Conservation (phyloP, 192 early-diverging fungal genomes). For the Backusella liffmaniae region DNA sequence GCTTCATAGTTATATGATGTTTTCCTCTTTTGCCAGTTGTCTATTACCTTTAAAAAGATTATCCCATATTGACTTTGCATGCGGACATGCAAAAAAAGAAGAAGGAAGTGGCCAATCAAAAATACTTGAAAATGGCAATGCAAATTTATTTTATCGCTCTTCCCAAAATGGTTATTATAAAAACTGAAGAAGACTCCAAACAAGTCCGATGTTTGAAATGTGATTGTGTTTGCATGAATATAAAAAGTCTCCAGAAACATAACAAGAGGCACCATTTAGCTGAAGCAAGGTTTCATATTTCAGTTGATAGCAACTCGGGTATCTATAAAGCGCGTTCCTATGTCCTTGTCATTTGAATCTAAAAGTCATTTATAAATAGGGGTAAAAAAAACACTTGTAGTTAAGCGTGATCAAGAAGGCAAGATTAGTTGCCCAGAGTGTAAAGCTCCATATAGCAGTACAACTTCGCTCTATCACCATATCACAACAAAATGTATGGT, state of each 20-base stretch:
- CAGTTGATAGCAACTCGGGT: not conserved
- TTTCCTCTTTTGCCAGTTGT: too few species aligned
- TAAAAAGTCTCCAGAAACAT: not conserved
- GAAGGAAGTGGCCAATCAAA: not conserved
- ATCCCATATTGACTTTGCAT: too few species aligned
- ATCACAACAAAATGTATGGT: not conserved
- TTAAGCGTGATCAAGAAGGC: not conserved
- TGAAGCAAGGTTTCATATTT: not conserved
- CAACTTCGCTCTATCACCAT: not conserved
- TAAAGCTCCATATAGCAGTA: not conserved
- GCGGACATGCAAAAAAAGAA: not conserved
- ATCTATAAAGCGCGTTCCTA: not conserved
- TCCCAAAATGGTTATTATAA: constrained; percentile 3
- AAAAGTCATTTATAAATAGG: not conserved
- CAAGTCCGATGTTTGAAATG: not conserved
- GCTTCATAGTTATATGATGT: too few species aligned
- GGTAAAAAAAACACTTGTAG: not conserved
- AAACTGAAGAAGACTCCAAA: not conserved
- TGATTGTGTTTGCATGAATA: not conserved
- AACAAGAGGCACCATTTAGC: not conserved
- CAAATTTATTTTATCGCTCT: not conserved
- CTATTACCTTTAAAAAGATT: too few species aligned
- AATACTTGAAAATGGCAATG: not conserved
- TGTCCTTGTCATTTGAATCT: not conserved
- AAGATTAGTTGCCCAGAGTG: not conserved